phyloP scores from a whole-genome alignment of 441 rosid species.

The Brassica hybrid region DNA sequence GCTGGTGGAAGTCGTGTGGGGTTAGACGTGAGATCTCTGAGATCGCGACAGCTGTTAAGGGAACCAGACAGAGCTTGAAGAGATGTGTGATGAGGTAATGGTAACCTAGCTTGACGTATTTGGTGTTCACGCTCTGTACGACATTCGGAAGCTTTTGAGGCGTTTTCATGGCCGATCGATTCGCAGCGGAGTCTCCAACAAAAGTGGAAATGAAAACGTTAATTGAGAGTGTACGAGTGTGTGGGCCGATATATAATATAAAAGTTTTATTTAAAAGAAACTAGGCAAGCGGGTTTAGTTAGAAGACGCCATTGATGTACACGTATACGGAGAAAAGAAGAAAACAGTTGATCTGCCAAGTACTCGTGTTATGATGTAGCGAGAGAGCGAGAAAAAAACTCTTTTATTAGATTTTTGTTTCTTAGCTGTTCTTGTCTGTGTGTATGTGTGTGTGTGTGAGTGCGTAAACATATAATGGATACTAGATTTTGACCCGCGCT shows the following conservation, averaged over 20 bases:
- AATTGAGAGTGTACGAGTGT: background rate
- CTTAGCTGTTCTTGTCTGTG: background rate
- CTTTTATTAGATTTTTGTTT: slow-evolving; percentile 14
- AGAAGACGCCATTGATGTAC: slow-evolving; percentile 30
- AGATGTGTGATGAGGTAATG: no score
- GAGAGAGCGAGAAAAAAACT: slow-evolving; percentile 11
- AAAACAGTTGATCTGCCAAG: slow-evolving; percentile 33
- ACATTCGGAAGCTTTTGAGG: no score
- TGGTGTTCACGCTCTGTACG: no score
- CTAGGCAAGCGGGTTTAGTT: slow-evolving; percentile 4
- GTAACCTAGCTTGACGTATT: no score
- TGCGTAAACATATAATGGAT: no score
- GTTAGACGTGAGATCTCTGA: no score
- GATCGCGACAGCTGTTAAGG: no score
- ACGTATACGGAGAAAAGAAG: slow-evolving; percentile 25
- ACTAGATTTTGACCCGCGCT: no score
- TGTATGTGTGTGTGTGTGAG: background rate
- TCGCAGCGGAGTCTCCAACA: background rate
- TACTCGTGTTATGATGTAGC: slow-evolving; percentile 14
- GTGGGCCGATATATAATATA: background rate
- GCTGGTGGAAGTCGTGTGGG: no score
- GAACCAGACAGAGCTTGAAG: no score
- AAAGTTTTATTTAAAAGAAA: background rate
- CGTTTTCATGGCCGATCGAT: no score
- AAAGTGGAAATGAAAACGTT: background rate